Percentiles rank a stretch among this genome's conserved stretches.
Evolutionary conservation across 2,329 filamentous ascomycete species (phyloP).

Genomic region (Cladosporium sp.): DNA sequence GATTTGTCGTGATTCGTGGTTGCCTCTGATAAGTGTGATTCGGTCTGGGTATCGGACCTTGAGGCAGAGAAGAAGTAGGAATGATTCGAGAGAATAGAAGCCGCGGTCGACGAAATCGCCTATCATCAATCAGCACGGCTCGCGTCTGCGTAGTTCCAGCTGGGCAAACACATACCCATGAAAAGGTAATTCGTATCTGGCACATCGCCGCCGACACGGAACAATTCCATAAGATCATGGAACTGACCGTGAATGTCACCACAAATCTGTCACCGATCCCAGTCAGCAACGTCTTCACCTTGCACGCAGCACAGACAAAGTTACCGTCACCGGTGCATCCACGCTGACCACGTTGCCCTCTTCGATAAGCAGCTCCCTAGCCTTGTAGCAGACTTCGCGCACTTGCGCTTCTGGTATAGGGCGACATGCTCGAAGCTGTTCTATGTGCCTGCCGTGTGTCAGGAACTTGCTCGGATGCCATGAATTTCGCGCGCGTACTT

Average conservation of each 20-base stretch:
- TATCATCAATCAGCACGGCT: conserved; percentile 38
- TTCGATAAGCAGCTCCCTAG: conserved; percentile 91
- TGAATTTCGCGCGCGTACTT: conserved; percentile 58
- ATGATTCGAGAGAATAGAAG: conserved; percentile 97
- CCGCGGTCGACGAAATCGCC: conserved; percentile 97
- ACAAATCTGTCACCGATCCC: conserved; percentile 67
- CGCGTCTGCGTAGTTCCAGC: conserved; percentile 30
- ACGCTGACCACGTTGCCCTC: conserved; percentile 97
- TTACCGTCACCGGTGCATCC: conserved; percentile 87
- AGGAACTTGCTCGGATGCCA: conserved; percentile 21
- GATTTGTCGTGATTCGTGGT: conserved; percentile 84
- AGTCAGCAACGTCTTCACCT: conserved; percentile 21
- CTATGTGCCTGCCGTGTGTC: conserved; percentile 71
- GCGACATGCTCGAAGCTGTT: conserved; percentile 90
- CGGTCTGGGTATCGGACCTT: conserved; percentile 97
- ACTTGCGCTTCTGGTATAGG: conserved; percentile 96
- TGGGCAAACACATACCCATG: conserved; percentile 65
- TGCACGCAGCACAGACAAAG: conserved; percentile 29
- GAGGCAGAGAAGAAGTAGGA: conserved; percentile 89
- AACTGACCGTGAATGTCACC: conserved; percentile 97
- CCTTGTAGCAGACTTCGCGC: conserved; percentile 95
- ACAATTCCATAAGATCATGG: conserved; percentile 95
- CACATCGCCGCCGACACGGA: conserved; percentile 88
- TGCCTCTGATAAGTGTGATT: conserved; percentile 89
- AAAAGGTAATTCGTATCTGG: conserved; percentile 97